These are phyloP conservation scores for Exidia glandulosa DNA, from an alignment of 768 basidiomycete genomes.

Conservation along the genomic window DNA sequence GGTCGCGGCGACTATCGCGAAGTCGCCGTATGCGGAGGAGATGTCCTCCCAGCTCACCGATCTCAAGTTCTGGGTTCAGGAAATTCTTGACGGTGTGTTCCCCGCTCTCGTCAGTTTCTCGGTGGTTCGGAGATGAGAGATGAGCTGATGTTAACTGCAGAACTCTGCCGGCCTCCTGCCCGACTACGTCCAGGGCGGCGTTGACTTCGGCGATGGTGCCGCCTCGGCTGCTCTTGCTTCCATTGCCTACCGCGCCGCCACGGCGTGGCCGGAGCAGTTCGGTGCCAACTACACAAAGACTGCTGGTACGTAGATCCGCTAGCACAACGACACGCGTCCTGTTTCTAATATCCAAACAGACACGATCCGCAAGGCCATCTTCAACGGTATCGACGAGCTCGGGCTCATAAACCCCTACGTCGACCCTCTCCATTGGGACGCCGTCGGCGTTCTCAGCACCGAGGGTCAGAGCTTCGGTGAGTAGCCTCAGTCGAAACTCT, in stretches of 20 bases:
- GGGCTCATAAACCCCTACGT: conserved; percentile 27
- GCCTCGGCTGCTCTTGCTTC: conserved; percentile 20
- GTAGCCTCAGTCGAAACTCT: not conserved
- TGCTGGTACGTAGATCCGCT: conserved; percentile 8
- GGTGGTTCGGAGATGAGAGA: not conserved
- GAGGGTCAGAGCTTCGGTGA: not conserved
- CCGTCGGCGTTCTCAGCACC: conserved; percentile 10
- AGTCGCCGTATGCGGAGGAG: conserved; percentile 13
- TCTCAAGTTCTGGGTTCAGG: conserved; percentile 23
- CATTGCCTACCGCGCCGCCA: conserved; percentile 16
- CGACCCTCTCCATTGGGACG: conserved; percentile 23
- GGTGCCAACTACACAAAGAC: conserved; percentile 20
- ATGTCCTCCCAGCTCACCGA: conserved; percentile 22
- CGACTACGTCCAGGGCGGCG: conserved; percentile 24
- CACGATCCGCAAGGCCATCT: conserved; percentile 21
- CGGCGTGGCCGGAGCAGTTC: conserved; percentile 20
- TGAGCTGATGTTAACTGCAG: conserved; percentile 7
- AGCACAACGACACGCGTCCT: too few relatives aligned
- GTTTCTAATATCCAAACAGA: not conserved
- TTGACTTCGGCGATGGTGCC: conserved; percentile 25
- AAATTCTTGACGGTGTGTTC: conserved; percentile 21
- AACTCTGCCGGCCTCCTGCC: conserved; percentile 21
- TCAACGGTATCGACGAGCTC: conserved; percentile 22
- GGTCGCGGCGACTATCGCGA: conserved; percentile 28
- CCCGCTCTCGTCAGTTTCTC: conserved; percentile 15